phyloP scores from a whole-genome alignment of 768 basidiomycete species.

The Ramaria sp. region DNA sequence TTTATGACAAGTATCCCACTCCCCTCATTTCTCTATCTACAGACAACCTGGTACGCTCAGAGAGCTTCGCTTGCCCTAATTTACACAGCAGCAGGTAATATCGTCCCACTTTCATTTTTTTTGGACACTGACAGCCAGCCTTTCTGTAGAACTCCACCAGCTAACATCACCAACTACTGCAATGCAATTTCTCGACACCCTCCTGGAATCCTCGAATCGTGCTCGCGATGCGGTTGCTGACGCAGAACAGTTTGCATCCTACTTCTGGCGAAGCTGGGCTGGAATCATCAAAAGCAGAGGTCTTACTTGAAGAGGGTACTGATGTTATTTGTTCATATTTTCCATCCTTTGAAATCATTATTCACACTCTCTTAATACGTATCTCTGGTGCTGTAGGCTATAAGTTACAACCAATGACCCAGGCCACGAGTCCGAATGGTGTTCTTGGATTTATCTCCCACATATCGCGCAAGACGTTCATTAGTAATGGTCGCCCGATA shows the following conservation, averaged over 20 bases:
- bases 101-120: background rate
- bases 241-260: conserved; percentile 42
- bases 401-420: too few relatives aligned
- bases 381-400: too few relatives aligned
- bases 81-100: conserved; percentile 59
- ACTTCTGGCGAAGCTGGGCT: conserved; percentile 58
- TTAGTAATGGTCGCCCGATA: too few relatives aligned
- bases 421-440: too few relatives aligned
- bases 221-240: conserved; percentile 42
- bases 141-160: conserved; percentile 59
- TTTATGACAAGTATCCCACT: background rate
- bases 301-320: conserved; percentile 14
- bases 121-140: background rate
- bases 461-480: too few relatives aligned
- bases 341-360: too few relatives aligned
- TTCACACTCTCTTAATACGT: too few relatives aligned
- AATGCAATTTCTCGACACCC: conserved; percentile 50
- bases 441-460: too few relatives aligned
- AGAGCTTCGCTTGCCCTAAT: conserved; percentile 55
- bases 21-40: background rate
- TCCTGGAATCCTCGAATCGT: conserved; percentile 40
- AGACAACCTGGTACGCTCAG: conserved; percentile 68
- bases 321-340: too few relatives aligned
- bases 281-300: conserved; percentile 65
- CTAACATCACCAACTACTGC: conserved; percentile 66